These are phyloP conservation scores for Senecio squalidus DNA, from an alignment of 140 eudicot species.

Conservation along the genomic window DNA sequence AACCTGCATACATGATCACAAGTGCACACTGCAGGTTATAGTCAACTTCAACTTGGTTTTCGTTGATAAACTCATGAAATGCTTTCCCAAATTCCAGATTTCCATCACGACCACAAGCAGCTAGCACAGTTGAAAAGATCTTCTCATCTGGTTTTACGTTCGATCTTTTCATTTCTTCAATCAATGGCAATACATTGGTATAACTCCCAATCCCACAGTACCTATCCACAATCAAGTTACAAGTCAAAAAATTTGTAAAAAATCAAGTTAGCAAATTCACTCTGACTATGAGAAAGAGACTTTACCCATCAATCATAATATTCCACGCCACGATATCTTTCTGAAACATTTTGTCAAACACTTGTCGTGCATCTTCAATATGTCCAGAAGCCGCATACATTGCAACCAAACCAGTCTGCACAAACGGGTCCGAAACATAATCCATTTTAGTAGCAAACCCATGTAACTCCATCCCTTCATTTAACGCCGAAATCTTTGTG, in stretches of 20 bases:
- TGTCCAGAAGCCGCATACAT: constrained; percentile 57
- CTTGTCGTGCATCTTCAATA: constrained; percentile 47
- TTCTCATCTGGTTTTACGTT: constrained; percentile 45
- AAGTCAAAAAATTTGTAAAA: not conserved
- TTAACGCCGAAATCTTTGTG: constrained; percentile 26
- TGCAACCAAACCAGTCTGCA: constrained; percentile 65
- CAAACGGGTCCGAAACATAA: constrained; percentile 58
- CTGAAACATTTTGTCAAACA: constrained; percentile 75
- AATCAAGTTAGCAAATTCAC: constrained; percentile 8
- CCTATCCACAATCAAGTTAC: constrained; percentile 24
- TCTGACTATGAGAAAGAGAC: not conserved
- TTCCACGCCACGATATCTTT: constrained; percentile 74
- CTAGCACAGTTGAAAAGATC: constrained; percentile 47
- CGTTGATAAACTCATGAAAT: constrained; percentile 43
- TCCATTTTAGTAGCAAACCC: constrained; percentile 58
- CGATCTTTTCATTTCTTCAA: constrained; percentile 64
- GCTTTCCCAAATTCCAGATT: constrained; percentile 57
- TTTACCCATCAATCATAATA: constrained; percentile 69
- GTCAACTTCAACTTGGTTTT: constrained; percentile 36
- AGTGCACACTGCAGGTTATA: constrained; percentile 59
- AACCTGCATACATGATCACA: constrained; percentile 60
- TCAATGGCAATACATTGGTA: constrained; percentile 41
- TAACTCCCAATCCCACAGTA: constrained; percentile 46
- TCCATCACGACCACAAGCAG: constrained; percentile 59
- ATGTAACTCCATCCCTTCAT: constrained; percentile 66